These are phyloP conservation scores for Adansonia grandidieri DNA, from an alignment of 441 rosid species.

Conservation along the genomic window DNA sequence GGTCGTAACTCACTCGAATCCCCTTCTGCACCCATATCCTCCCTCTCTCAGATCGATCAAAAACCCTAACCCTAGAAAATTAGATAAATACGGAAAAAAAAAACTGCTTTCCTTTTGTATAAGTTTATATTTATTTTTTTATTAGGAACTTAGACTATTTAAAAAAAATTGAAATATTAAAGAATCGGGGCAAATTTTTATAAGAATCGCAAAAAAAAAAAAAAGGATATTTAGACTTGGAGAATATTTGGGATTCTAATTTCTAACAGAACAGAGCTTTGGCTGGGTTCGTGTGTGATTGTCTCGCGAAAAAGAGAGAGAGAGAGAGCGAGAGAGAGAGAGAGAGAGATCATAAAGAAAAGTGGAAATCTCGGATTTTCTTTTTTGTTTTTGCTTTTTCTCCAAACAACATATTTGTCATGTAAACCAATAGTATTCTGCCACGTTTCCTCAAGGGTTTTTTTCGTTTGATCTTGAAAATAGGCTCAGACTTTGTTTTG, in stretches of 20 bases:
- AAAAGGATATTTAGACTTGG: too few species aligned
- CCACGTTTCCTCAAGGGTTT: neutral
- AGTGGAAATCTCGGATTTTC: neutral
- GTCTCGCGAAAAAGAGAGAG: neutral
- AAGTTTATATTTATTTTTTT: neutral
- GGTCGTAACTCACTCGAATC: conserved; percentile 52
- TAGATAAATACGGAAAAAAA: neutral
- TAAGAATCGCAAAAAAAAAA: neutral
- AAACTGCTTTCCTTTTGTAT: neutral
- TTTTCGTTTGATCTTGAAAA: neutral
- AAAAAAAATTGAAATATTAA: neutral
- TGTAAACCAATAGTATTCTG: neutral
- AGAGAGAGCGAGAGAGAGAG: neutral
- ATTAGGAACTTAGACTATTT: neutral
- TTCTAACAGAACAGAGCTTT: conserved; percentile 12
- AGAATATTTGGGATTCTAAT: neutral
- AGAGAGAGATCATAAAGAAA: neutral
- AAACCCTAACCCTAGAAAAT: conserved; percentile 30
- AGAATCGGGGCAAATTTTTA: neutral
- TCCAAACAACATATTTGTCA: neutral
- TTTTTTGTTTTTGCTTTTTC: neutral
- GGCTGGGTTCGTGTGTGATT: neutral
- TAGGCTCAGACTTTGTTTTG: neutral
- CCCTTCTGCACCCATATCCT: conserved; percentile 57
- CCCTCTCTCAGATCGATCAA: conserved; percentile 23